Conservation (phyloP, 75 land plant genomes). For the Pseudotsuga menziesii region DNA sequence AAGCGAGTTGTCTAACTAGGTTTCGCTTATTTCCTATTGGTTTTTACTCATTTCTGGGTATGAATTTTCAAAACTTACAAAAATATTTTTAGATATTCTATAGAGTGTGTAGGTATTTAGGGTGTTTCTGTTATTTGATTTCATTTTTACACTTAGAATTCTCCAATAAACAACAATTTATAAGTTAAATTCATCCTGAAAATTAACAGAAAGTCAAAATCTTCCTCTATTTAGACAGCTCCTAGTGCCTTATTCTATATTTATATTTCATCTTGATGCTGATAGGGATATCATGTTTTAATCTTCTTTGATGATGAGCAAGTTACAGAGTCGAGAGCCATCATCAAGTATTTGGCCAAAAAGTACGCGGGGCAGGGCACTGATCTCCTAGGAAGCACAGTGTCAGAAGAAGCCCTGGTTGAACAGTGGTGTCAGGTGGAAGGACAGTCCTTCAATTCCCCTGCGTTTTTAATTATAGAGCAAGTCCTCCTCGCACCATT, state of each 20-base stretch:
- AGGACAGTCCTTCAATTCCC: constrained; percentile 28
- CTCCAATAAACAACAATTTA: not conserved
- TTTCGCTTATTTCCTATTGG: too few species aligned
- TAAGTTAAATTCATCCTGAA: not conserved
- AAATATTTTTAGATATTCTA: too few species aligned
- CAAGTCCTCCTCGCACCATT: constrained; percentile 16
- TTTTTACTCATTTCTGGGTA: too few species aligned
- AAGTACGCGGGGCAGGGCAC: constrained; percentile 21
- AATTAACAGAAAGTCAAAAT: too few species aligned
- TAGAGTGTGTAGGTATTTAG: too few species aligned
- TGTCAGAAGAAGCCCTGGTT: constrained; percentile 11
- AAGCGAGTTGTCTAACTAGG: too few species aligned
- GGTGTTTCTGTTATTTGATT: too few species aligned
- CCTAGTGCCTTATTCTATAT: not conserved
- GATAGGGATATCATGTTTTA: not conserved
- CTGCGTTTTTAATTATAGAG: constrained; percentile 14
- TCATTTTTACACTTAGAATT: too few species aligned
- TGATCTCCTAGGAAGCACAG: constrained; percentile 7
- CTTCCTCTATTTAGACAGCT: not conserved
- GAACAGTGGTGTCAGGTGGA: constrained; percentile 40
- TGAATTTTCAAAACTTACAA: too few species aligned
- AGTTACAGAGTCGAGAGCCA: constrained; percentile 46
- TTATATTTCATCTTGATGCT: not conserved
- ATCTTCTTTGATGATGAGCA: not conserved
- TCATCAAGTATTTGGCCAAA: constrained; percentile 19